These are phyloP conservation scores for Bruguiera hainesii DNA, from an alignment of 441 rosid species.

Conservation along the genomic window DNA sequence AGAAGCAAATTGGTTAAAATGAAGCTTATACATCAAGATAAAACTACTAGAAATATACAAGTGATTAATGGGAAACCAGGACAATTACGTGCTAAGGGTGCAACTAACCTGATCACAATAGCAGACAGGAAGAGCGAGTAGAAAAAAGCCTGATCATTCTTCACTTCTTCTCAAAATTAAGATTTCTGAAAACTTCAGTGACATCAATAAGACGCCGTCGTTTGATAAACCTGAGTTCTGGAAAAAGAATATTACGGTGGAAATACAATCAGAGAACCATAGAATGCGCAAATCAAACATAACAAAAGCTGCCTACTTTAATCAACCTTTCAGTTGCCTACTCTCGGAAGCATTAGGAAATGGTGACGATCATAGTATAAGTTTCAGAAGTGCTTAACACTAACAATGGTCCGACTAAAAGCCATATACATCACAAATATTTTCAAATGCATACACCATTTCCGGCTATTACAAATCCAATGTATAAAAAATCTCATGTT, in stretches of 20 bases:
- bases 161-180: conserved; percentile 59
- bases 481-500: neutral
- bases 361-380: too few relatives aligned
- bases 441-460: neutral
- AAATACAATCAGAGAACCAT: neutral
- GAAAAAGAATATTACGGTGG: neutral
- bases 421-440: neutral
- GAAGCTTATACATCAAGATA: conserved; percentile 1
- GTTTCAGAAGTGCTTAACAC: too few relatives aligned
- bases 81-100: neutral
- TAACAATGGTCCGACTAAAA: neutral
- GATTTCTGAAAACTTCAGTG: conserved; percentile 82
- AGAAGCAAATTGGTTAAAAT: neutral
- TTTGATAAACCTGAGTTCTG: conserved; percentile 50
- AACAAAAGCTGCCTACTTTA: neutral
- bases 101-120: conserved; percentile 64
- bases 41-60: neutral
- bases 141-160: conserved; percentile 65
- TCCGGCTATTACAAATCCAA: neutral
- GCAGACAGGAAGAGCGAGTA: conserved; percentile 58
- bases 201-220: conserved; percentile 74
- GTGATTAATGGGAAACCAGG: conserved; percentile 1
- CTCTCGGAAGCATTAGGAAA: neutral
- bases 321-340: neutral
- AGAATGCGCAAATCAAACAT: conserved; percentile 4